phyloP scores from a whole-genome alignment of 352 stramenopile species.

The Phytophthora ramorum region DNA sequence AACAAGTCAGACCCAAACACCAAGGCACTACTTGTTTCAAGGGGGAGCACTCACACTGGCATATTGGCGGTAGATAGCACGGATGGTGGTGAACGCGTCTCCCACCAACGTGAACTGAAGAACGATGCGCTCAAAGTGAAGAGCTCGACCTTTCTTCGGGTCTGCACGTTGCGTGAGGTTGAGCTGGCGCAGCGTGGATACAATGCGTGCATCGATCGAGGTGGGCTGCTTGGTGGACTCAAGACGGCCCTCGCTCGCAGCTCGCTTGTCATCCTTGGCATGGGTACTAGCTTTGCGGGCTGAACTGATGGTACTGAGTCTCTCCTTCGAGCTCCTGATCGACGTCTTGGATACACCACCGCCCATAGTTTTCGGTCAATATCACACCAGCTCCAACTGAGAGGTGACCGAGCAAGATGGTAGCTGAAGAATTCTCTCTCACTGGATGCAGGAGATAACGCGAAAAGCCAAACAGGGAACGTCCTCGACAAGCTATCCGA shows the following conservation, averaged over 20 bases:
- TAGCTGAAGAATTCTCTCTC: slow-evolving; percentile 9
- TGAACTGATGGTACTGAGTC: slow-evolving; percentile 12
- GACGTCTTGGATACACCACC: slow-evolving; percentile 42
- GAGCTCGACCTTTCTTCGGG: slow-evolving; percentile 50
- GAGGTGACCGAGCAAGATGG: slow-evolving; percentile 3
- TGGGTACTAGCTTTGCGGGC: slow-evolving; percentile 14
- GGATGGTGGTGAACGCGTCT: slow-evolving; percentile 71
- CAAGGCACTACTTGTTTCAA: background rate
- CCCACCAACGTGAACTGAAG: slow-evolving; percentile 73
- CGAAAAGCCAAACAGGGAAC: slow-evolving; percentile 8
- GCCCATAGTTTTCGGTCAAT: slow-evolving; percentile 39
- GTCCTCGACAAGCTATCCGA: slow-evolving; percentile 14
- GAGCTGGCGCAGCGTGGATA: slow-evolving; percentile 68
- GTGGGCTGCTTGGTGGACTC: slow-evolving; percentile 51
- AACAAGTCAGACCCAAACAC: slow-evolving; percentile 1
- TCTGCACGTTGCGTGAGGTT: slow-evolving; percentile 60
- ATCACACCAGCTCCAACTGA: slow-evolving; percentile 12
- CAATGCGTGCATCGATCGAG: slow-evolving; percentile 70
- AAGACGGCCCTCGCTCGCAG: slow-evolving; percentile 27
- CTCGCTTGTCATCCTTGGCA: slow-evolving; percentile 9
- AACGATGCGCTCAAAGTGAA: slow-evolving; percentile 83
- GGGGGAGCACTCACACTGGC: slow-evolving; percentile 46
- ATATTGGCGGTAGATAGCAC: slow-evolving; percentile 72
- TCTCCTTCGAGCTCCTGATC: slow-evolving; percentile 5
- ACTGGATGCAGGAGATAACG: background rate